Evolutionary conservation across 306 rosid genomes (phyloP), one percentile per base, ranked within the genome.

Genomic region (Dryas alaskensis): DNA sequence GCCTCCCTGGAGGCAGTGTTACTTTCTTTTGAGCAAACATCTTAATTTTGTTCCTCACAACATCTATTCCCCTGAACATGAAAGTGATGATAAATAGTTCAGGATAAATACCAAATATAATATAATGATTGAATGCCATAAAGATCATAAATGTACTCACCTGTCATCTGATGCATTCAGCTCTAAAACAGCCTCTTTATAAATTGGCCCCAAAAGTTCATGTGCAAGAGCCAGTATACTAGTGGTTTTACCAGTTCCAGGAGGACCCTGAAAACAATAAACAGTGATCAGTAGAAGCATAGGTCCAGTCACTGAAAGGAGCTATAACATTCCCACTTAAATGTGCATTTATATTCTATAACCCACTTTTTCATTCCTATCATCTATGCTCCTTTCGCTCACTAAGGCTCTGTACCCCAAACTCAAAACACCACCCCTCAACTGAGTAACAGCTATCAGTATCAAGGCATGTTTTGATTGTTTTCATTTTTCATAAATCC

Each of bases 1-100:
- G 98, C 44, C 92, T 73, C 44, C 97, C 96, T 0, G 92, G 89
- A 52, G 95, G 84, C 64, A 94, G 87, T 0, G 97, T 91, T 6
- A 87, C 98, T 87, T 84, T 91, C 86, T 85, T 91, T 61, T 94
- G 97, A 11, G 98, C 97, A 88, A 94, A 94, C 98, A 91, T 91
- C 80, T 94, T 94, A 72, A 94, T 91, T 78, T 91, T 94, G 85
- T 91, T 94, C 90, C 98, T 87, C 84, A 94, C 98, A 66, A 94
- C 98, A 76, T 94, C 98, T 37, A 94, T 94, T 76, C 98, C 98
- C 80, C 98, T 89, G 55, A 27, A 83, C 7, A 55, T 27, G 65
- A 74, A 67, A 67, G 7, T 2, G 5, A n/a, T 3, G 72, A 50
- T 11, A 65, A 27, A 60, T 16, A 40, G 67, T 61, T 11, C 69